Evolutionary conservation across 2,329 filamentous ascomycete species (phyloP).

Genomic region (Aspergillus phoenicis): DNA sequence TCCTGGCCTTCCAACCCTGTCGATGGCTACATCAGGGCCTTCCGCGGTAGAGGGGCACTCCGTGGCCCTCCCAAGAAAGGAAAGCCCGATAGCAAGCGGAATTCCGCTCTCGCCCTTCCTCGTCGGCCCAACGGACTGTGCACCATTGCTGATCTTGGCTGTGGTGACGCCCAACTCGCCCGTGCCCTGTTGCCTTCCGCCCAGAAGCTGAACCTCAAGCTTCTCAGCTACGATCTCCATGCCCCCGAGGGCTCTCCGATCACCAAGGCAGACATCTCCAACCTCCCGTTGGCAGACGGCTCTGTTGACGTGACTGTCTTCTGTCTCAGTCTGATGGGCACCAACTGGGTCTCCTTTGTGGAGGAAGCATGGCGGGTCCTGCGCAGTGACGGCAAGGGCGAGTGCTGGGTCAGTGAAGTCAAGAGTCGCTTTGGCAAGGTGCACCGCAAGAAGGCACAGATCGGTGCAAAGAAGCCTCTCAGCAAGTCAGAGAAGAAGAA

Average conservation of each 20-base stretch:
- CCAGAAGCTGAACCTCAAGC: constrained; percentile 69
- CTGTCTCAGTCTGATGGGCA: constrained; percentile 97
- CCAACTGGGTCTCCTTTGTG: constrained; percentile 95
- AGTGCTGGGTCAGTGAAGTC: constrained; percentile 97
- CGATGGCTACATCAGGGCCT: constrained; percentile 75
- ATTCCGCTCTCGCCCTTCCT: constrained; percentile 59
- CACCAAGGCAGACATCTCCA: constrained; percentile 84
- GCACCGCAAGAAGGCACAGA: constrained; percentile 45
- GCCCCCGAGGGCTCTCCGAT: constrained; percentile 70
- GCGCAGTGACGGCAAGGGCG: constrained; percentile 77
- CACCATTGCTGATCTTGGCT: constrained; percentile 88
- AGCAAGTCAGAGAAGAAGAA: constrained; percentile 49
- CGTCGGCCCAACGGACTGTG: constrained; percentile 68
- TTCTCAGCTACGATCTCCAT: constrained; percentile 87
- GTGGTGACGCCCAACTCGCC: constrained; percentile 84
- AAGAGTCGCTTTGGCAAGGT: constrained; percentile 82
- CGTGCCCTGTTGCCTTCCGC: constrained; percentile 62
- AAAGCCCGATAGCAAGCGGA: constrained; percentile 34
- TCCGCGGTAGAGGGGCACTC: constrained; percentile 67
- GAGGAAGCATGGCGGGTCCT: constrained; percentile 93
- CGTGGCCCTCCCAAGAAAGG: constrained; percentile 42
- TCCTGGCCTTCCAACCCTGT: constrained; percentile 97
- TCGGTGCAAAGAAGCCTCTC: constrained; percentile 40
- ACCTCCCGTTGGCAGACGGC: constrained; percentile 73
- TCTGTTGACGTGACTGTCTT: constrained; percentile 87